Evolutionary conservation across 2,329 filamentous ascomycete genomes (phyloP), one percentile per base, ranked within the genome.

Genomic region (Alternaria novae-zelandiae): DNA sequence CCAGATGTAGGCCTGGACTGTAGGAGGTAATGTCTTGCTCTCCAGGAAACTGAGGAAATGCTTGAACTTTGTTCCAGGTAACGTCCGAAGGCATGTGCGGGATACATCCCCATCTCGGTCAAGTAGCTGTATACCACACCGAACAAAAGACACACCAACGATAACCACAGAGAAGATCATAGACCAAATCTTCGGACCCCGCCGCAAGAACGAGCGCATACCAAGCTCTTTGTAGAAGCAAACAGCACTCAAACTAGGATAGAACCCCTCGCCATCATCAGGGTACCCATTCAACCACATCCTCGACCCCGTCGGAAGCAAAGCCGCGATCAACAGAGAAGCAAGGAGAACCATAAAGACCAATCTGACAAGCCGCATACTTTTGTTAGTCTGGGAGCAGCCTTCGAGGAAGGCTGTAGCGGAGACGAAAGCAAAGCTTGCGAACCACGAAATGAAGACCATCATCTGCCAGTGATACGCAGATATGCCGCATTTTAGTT

Each of bases 401-500:
- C 62, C 66, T 41, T 70, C 61, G 17, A 75, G 63, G 36, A 74
- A 73, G 0, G 64, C 55, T 64, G 73, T 67, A 0, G 71, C 67
- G 0, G 70, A 64, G 1, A 72, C 57, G 43, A 70, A 71, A 2
- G 69, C 72, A 47, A 74, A 71, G 4, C 64, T 69, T 11, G 66
- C 65, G 45, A 74, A 70, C 73, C 71, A 73, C 2, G 73, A 68
- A 17, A 73, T 46, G 44, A 66, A 75, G n/a, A 74, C 68, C 63
- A 73, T 63, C 21, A 74, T 71, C 21, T 73, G 68, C 73, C 73
- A 74, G 23, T 74, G 71, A 54, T 76, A 76, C 8, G 70, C 70
- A 3, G 68, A 64, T 4, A 77, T 71, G 0, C 66, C 68, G 28
- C 73, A 76, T n/a, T 53, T 25, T 6, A 75, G 41, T 50, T 74